Base-by-base conservation (phyloP, 2,329 filamentous ascomycete species). In the Thielaviopsis punctulata region DNA sequence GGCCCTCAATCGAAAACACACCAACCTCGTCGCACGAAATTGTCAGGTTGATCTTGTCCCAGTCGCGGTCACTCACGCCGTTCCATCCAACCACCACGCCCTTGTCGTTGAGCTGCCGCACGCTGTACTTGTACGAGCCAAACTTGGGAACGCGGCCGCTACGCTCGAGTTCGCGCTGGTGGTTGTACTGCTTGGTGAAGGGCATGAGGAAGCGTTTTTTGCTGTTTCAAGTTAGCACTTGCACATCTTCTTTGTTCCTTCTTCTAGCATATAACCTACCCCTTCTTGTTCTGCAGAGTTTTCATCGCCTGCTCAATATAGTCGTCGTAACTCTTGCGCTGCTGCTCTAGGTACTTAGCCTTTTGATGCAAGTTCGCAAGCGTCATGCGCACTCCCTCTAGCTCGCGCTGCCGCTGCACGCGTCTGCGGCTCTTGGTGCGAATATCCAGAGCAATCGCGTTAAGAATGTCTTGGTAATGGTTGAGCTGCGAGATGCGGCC, bases 221-320 rank as follows among this genome's bases (percentile, higher is more conserved):
- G 56, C 83, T 81, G 59, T 60, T 45, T 13, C 21, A 52, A 59
- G 58, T 59, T 53, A 30, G 53, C 33, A 50, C 49, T 59, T 64
- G 58, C 63, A 62, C 53, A 49, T 49, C 22, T 21, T 9, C 9
- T 3, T 3, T 33, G 15, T 33, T 9, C 9, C 4, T 33, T 2
- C 8, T 39, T 48, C 45, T 48, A n/a, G 15, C n/a, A n/a, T n/a
- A n/a, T 49, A 47, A 66, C 76, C 64, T 73, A 82, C 77, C 84
- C 89, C 68, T 95, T 95, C 67, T 95, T 94, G 68, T 86, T 95
- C 66, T 96, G 92, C 54, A 98, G 73, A 4, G 93, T 98, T 55
- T 89, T 76, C 86, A 98, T 95, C 48, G 92, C 90, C 66, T 95
- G 89, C 69, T 98, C 93, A 62, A 98, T 95, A 68, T 98, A 98